phyloP scores from a whole-genome alignment of 2,329 filamentous ascomycete species.

The Triangularia verruculosa region DNA sequence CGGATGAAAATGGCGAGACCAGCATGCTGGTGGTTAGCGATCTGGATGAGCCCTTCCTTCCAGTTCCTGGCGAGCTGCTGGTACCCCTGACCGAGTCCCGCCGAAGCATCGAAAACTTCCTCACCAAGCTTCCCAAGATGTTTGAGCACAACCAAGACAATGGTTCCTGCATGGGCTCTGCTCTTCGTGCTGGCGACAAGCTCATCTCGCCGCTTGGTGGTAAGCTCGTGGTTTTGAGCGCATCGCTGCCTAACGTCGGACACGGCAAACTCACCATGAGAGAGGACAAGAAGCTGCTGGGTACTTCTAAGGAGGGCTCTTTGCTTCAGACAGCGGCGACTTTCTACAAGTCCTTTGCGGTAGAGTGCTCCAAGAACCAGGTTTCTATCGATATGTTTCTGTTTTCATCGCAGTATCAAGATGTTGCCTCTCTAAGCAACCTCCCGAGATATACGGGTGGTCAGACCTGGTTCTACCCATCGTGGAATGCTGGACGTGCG shows the following conservation, averaged over 20 bases:
- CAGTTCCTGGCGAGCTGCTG: constrained; percentile 85
- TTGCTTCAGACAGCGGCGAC: constrained; percentile 89
- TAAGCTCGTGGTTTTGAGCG: constrained; percentile 88
- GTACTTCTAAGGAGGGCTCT: constrained; percentile 85
- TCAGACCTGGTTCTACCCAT: constrained; percentile 97
- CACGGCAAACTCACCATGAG: constrained; percentile 87
- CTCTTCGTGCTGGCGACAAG: constrained; percentile 89
- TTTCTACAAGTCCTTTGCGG: constrained; percentile 98
- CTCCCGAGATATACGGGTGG: constrained; percentile 93
- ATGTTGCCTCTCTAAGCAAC: constrained; percentile 94
- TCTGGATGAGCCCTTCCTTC: constrained; percentile 92
- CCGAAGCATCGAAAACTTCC: constrained; percentile 85
- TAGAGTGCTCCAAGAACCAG: constrained; percentile 98
- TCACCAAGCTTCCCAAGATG: constrained; percentile 90
- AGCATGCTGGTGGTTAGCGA: constrained; percentile 94
- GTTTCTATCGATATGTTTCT: constrained; percentile 99
- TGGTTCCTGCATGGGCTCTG: constrained; percentile 91
- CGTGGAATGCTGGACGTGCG: constrained; percentile 89
- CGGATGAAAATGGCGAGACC: constrained; percentile 78
- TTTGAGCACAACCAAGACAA: constrained; percentile 91
- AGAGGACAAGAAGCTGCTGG: constrained; percentile 93
- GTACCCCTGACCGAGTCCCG: constrained; percentile 87
- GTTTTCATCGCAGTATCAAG: constrained; percentile 93
- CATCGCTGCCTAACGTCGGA: constrained; percentile 85
- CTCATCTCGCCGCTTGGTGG: constrained; percentile 91